These are phyloP conservation scores for Leishmania gerbilli DNA, from an alignment of 208 protist species.

Conservation along the genomic window DNA sequence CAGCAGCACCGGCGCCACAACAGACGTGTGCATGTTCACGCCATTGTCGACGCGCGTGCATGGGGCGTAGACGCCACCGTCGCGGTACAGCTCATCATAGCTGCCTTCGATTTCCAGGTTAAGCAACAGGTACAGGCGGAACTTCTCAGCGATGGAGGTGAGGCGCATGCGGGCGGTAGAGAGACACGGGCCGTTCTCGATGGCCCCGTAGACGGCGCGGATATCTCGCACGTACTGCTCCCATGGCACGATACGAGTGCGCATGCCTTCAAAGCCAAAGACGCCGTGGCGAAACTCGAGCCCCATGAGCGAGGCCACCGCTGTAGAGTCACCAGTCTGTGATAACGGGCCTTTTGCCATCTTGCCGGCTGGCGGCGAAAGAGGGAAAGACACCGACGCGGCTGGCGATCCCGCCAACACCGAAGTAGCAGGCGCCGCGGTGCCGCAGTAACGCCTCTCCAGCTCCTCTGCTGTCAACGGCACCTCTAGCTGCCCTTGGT, in stretches of 20 bases:
- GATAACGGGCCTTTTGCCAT: neutral
- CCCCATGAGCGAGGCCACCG: slow-evolving; percentile 14
- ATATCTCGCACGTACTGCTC: slow-evolving; percentile 76
- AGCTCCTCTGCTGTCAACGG: slow-evolving; percentile 36
- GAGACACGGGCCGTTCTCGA: slow-evolving; percentile 88
- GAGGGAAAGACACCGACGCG: neutral
- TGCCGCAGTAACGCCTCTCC: slow-evolving; percentile 15
- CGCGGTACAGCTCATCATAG: slow-evolving; percentile 45
- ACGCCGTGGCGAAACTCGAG: slow-evolving; percentile 48
- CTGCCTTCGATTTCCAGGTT: slow-evolving; percentile 72
- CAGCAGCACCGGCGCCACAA: slow-evolving; percentile 68
- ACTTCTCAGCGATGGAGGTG: slow-evolving; percentile 78
- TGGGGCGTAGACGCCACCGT: slow-evolving; percentile 68
- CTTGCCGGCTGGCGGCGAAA: neutral
- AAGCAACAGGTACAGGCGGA: slow-evolving; percentile 79
- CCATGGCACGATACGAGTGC: slow-evolving; percentile 72
- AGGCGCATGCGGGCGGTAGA: slow-evolving; percentile 77
- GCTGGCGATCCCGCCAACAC: neutral
- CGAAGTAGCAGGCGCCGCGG: neutral
- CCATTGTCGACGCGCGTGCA: slow-evolving; percentile 81
- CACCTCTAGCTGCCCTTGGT: slow-evolving; percentile 68
- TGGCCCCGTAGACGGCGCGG: slow-evolving; percentile 57
- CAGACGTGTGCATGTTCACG: slow-evolving; percentile 56
- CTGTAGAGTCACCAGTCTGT: neutral
- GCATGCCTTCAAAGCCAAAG: slow-evolving; percentile 64